These are phyloP conservation scores for Dittrichia graveolens DNA, from an alignment of 129 eudicot species.

Conservation along the genomic window DNA sequence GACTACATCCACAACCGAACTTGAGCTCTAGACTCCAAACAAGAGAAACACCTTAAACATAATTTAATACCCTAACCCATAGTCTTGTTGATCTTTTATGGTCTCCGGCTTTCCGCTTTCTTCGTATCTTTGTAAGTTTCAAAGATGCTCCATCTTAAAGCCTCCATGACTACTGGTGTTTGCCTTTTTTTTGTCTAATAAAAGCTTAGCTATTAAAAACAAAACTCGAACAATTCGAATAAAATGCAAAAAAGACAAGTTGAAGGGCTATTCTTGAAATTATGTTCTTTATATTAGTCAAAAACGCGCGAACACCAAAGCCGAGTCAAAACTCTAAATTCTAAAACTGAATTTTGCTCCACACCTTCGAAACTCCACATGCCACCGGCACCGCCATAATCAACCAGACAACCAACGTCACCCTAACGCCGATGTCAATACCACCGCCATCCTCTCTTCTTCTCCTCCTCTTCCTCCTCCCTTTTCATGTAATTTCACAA, in stretches of 20 bases:
- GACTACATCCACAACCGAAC: no score
- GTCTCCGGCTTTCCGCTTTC: no score
- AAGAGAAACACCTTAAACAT: no score
- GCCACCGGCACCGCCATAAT: conserved; percentile 33
- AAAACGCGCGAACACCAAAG: conserved; percentile 3
- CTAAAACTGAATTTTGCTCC: conserved; percentile 18
- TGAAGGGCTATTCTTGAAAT: conserved; percentile 10
- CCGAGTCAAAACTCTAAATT: neutral
- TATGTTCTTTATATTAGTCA: neutral
- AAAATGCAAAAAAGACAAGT: neutral
- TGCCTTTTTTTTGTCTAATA: no score
- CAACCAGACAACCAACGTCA: conserved; percentile 12
- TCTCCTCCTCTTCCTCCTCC: conserved; percentile 39
- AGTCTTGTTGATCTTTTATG: no score
- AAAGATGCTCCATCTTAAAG: no score
- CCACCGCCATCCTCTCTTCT: conserved; percentile 29
- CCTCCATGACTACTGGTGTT: no score
- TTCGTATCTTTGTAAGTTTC: no score
- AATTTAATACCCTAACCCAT: no score
- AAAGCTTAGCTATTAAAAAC: no score
- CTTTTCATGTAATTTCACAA: conserved; percentile 53
- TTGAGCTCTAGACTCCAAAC: no score
- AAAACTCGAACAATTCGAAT: neutral
- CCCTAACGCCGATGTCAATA: conserved; percentile 6
- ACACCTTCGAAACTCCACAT: conserved; percentile 15